Percentiles rank a stretch among this genome's conserved stretches.
Conservation (phyloP, 768 basidiomycete genomes). For the Dioszegia hungarica region DNA sequence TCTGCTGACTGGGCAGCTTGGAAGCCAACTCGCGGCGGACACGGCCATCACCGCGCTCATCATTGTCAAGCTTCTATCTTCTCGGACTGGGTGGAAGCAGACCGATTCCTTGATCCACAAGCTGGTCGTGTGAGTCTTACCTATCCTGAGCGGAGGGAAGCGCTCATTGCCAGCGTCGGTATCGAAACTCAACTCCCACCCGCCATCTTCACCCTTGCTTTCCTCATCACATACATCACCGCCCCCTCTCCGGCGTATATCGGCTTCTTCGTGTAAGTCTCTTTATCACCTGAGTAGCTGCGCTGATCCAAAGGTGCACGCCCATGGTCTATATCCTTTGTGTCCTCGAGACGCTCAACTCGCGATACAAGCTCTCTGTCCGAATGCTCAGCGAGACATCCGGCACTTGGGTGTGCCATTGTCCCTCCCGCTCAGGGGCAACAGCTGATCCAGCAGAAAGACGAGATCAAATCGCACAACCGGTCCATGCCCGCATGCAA, state of each 20-base stretch:
- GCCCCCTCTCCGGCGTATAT: not conserved
- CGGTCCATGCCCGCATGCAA: not conserved
- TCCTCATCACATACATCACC: not conserved
- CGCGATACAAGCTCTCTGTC: not conserved
- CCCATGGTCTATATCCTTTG: not conserved
- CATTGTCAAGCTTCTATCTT: not conserved
- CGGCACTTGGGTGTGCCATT: too few relatives aligned
- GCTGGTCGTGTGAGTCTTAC: not conserved
- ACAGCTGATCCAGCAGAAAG: too few relatives aligned
- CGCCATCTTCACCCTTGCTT: not conserved
- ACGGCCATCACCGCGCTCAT: not conserved
- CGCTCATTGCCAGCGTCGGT: not conserved
- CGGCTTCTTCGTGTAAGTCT: not conserved
- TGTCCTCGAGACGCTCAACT: not conserved
- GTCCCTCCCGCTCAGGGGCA: too few relatives aligned
- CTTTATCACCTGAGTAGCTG: not conserved
- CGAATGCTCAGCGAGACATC: not conserved
- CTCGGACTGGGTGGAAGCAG: constrained; percentile 5
- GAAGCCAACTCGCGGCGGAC: not conserved
- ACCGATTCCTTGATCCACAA: not conserved
- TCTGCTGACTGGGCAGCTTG: not conserved
- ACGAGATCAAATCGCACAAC: too few relatives aligned
- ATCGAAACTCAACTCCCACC: not conserved
- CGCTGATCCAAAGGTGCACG: not conserved
- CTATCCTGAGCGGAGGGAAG: not conserved